phyloP scores from a whole-genome alignment of 371 early-diverging fungal species.

The Coemansia sp. region DNA sequence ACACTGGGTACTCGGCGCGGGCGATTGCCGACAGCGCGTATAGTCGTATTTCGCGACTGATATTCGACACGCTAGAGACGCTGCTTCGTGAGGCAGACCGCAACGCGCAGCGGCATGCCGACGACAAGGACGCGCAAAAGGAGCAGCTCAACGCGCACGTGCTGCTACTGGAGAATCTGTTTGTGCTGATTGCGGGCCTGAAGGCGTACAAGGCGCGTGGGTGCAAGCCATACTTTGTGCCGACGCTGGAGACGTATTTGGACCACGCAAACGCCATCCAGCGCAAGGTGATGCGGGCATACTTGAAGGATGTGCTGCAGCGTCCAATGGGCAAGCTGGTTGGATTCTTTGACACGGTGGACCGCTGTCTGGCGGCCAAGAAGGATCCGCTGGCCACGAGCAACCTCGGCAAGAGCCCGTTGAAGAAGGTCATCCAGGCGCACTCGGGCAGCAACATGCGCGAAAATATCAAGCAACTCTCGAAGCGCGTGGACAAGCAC shows the following conservation, averaged over 20 bases:
- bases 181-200: conserved; percentile 23
- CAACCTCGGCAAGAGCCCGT: conserved; percentile 74
- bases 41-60: conserved; percentile 75
- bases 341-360: conserved; percentile 95
- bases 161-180: conserved; percentile 70
- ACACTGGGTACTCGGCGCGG: conserved; percentile 66
- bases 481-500: conserved; percentile 76
- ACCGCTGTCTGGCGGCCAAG: conserved; percentile 59
- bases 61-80: conserved; percentile 87
- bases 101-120: conserved; percentile 35
- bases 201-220: conserved; percentile 42
- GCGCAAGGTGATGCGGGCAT: conserved; percentile 76
- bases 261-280: conserved; percentile 83
- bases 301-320: conserved; percentile 82
- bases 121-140: conserved; percentile 74
- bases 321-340: conserved; percentile 83
- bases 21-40: conserved; percentile 75
- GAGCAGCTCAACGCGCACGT: conserved; percentile 89
- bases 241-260: conserved; percentile 70
- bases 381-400: conserved; percentile 36
- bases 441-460: conserved; percentile 74
- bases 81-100: conserved; percentile 76
- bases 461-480: conserved; percentile 65
- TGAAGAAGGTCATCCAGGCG: conserved; percentile 80
- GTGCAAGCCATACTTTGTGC: conserved; percentile 65